Base-by-base conservation (phyloP, 495 filamentous ascomycete species). In the Penicillium mononematosum region DNA sequence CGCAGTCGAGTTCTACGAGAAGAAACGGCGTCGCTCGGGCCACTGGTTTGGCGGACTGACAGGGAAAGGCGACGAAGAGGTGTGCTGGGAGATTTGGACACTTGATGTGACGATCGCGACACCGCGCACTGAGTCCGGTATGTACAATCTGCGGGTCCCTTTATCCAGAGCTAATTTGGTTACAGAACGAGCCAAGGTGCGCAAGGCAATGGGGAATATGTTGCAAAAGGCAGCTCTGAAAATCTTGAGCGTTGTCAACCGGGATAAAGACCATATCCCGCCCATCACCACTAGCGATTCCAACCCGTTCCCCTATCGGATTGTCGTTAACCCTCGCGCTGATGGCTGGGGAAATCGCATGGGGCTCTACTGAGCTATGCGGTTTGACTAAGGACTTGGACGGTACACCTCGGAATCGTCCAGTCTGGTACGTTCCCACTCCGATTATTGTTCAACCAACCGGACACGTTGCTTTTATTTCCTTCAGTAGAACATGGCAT, bases 71-170 rank as follows among this genome's bases (percentile, higher is more conserved):
- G 91, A 94, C 49, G 92, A 98, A 67, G 93, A 96, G 69, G 85
- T 97, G 2, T 94, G 90, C 63, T 98, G 94, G 94, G 94, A 98
- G 79, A 85, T 84, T 59, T 98, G 94, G 94, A 88, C 87, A 22
- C 71, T 98, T 61, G 91, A 92, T 70, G 90, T 98, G 32, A 96
- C 92, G 10, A 83, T 98, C 25, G 89, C 91, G 3, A 92, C 87
- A 50, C 91, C 92, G 32, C 76, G 87, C 69, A 96, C 91, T 5
- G 95, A 98, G 59, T 85, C 84, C 53, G 93, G 93, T 96, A 78
- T 60, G 69, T 68, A 25, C 20, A 10, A 4, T n/a, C 25, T 44
- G 16, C 17, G 20, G 17, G 22, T 41, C 10, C 14, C 3, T 24
- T 31, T 22, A 20, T 41, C 11, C 11, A 19, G 27, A 16, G 45